phyloP scores from a whole-genome alignment of 2,329 filamentous ascomycete genomes.

The Lasiodiplodia gonubiensis region DNA sequence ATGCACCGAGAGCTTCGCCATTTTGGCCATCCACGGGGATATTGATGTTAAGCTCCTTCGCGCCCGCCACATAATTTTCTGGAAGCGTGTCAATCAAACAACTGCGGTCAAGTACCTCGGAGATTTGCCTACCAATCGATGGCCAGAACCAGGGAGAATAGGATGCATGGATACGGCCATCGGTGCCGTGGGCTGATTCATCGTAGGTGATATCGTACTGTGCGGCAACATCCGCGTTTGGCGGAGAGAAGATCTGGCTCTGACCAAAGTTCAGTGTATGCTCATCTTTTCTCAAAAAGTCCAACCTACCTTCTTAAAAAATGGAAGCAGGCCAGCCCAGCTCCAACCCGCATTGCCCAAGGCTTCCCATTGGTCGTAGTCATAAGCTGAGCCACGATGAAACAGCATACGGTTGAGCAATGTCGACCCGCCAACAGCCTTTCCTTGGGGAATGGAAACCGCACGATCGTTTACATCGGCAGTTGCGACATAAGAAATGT shows the following conservation, averaged over 20 bases:
- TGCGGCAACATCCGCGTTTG: background rate
- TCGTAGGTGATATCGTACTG: conserved; percentile 28
- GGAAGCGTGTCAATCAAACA: background rate
- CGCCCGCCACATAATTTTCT: conserved; percentile 30
- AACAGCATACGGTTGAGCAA: conserved; percentile 40
- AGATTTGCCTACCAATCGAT: background rate
- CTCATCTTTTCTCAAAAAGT: no score
- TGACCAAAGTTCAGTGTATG: conserved; percentile 7
- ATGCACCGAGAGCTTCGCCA: conserved; percentile 29
- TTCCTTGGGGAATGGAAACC: conserved; percentile 18
- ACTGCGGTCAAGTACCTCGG: background rate
- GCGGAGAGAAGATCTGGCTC: conserved; percentile 35
- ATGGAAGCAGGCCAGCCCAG: conserved; percentile 38
- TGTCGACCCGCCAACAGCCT: conserved; percentile 34
- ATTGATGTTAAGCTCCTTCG: conserved; percentile 30
- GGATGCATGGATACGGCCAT: conserved; percentile 27
- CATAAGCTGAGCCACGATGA: conserved; percentile 13
- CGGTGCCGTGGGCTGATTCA: conserved; percentile 27
- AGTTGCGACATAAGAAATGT: conserved; percentile 9
- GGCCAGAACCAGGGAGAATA: conserved; percentile 22
- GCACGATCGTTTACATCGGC: conserved; percentile 20
- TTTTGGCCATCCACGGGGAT: conserved; percentile 30
- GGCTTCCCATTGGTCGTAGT: conserved; percentile 31
- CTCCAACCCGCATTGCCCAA: conserved; percentile 34
- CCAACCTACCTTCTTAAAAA: conserved; percentile 39